These are phyloP conservation scores for Fusarium miscanthi DNA, from an alignment of 2,329 filamentous ascomycete genomes.

Conservation along the genomic window DNA sequence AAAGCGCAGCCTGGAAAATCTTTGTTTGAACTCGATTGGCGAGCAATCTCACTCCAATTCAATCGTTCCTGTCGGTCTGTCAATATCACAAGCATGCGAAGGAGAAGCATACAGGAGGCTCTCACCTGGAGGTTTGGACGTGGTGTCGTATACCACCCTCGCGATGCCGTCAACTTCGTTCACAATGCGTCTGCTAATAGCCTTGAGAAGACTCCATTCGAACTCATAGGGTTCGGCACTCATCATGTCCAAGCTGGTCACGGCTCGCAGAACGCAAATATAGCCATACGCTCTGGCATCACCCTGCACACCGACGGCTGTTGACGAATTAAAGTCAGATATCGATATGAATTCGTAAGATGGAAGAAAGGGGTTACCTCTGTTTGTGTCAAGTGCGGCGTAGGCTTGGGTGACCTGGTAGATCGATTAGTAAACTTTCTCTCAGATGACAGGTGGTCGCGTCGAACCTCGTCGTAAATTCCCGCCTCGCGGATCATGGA, in stretches of 20 bases:
- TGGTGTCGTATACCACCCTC: slow-evolving; percentile 14
- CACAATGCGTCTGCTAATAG: slow-evolving; percentile 18
- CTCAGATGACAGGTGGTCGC: slow-evolving; percentile 4
- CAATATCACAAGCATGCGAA: not conserved
- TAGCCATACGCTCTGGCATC: not conserved
- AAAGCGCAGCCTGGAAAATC: not conserved
- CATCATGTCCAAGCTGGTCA: slow-evolving; percentile 68
- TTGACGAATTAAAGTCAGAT: slow-evolving; percentile 11
- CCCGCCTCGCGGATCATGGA: slow-evolving; percentile 76
- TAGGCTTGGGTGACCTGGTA: slow-evolving; percentile 45
- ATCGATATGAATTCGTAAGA: slow-evolving; percentile 1
- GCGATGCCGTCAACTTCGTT: slow-evolving; percentile 18
- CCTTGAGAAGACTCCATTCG: slow-evolving; percentile 15
- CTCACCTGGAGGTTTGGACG: slow-evolving; percentile 5
- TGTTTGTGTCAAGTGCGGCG: slow-evolving; percentile 42
- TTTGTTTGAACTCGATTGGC: not conserved
- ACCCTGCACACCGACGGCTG: slow-evolving; percentile 52
- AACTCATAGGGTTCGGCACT: slow-evolving; percentile 64
- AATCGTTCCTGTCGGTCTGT: not conserved
- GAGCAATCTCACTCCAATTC: not conserved
- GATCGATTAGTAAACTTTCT: slow-evolving; percentile 1
- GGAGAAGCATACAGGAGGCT: not conserved
- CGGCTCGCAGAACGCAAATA: slow-evolving; percentile 49
- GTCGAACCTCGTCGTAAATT: slow-evolving; percentile 56
- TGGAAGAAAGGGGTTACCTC: slow-evolving; percentile 4